Evolutionary conservation across 1,139 yeast species (phyloP), one percentile per base, ranked within the genome.

Genomic region (Fermentozyma sake): DNA sequence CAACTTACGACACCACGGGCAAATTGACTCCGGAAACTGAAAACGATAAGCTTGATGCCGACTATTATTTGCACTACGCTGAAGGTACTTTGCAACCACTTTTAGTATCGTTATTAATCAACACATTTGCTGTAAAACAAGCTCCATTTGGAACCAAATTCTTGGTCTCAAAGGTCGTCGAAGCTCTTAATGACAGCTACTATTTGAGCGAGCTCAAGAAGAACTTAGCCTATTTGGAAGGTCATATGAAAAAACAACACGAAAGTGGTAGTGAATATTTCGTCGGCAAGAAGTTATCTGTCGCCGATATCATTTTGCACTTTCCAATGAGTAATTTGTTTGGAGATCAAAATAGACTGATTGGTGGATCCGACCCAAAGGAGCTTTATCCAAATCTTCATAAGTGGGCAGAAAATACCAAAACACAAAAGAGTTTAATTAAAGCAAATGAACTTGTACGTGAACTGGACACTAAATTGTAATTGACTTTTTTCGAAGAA

Each of bases 11-110:
- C 33, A 35, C 46, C 9, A 25, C 35, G 9, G 45, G 51, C 7
- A 51, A 41, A 19, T 49, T 65, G 29, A 33, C 38, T 4, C 61
- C 65, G 1, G 30, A 30, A 1, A 41, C 48, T 9, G 50, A 39
- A 4, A 46, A 49, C 7, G 61, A 56, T 4, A 34, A 49, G 27
- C 55, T 53, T 16, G 31, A 42, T 31, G 58, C 55, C 16, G 60
- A 52, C 25, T 65, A 60, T 42, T 63, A 47, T 40, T 50, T 59
- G 25, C 64, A 62, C 37, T 65, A 52, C 29, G 36, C 63, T n/a
- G 71, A 65, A 41, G 68, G 66, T 2, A 47, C 61, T 6, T 46
- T 65, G 23, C 68, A 63, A 40, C 55, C 58, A 3, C 37, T 40
- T 16, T 44, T 60, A 33, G 66, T 64, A 6, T 41, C 59, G 3